Evolutionary conservation across 108 stramenopile genomes (phyloP), one percentile per base, ranked within the genome.

Genomic region (Seminavis robusta): DNA sequence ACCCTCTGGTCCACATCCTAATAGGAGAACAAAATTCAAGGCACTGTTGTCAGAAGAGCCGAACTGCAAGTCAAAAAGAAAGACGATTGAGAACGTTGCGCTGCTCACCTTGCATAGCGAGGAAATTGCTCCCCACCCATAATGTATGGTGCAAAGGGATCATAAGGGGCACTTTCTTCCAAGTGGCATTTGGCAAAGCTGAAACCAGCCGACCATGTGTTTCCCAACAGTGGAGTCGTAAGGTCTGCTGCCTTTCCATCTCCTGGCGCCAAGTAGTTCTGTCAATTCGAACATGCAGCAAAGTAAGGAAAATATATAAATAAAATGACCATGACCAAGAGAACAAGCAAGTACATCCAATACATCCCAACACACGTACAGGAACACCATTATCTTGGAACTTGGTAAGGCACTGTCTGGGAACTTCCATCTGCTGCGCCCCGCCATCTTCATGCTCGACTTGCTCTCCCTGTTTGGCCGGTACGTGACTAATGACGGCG

Each of bases 141-240:
- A 20, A 95, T 74, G 45, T 85, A 88, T 0, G 57, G 77, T 7
- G 90, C 63, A 47, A 95, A 82, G 1, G 93, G 90, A 76, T 98
- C 97, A 46, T 95, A 93, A 4, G 94, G 95, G 3, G 87, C 94
- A 40, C 77, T 74, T 58, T 86, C 82, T 75, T 96, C 95, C 31
- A 91, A 71, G 47, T 98, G 97, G 57, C 97, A 98, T 45, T 91
- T 90, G 56, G 84, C 73, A 78, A 98, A 98, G 21, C 82, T 77
- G 53, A 95, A 91, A 6, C 86, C 93, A 3, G 95, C 80, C 10
- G 88, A 88, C 81, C 92, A 95, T 5, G 87, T 61, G 46, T 84
- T 75, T 1, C 92, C 76, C 48, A 97, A 51, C n/a, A 91, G 65
- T 0, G 93, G 89, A 17, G 56, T 56, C 34, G 55, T 48, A 0